Base-by-base conservation (phyloP, 139 green algal genomes). In the Deuterostichococcus epilithicus region DNA sequence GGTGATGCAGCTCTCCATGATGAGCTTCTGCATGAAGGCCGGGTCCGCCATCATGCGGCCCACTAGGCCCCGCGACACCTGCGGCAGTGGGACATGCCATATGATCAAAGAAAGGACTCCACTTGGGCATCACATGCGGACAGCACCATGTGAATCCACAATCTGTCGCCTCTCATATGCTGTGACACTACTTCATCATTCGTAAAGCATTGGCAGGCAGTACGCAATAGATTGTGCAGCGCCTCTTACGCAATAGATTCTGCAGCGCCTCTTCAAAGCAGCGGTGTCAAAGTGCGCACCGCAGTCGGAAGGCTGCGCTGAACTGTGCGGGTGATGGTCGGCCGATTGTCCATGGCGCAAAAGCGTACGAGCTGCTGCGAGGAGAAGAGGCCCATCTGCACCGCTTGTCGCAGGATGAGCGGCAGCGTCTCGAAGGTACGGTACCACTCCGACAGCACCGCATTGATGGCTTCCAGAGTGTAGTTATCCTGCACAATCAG, bases 41-140 rank as follows among this genome's bases (percentile, higher is more conserved):
- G 96, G 95, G 84, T 99, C 96, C 15, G 92, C 96, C 94, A 99
- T 98, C 10, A 97, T 76, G 52, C 95, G 88, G 52, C 96, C 96
- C 47, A 99, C 90, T 76, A 99, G 94, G 45, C 90, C 90, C 18
- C 94, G 88, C 0, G 91, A 91, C 33, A 90, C 79, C 86, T 94
- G 85, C 76, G 79, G 26, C 1, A 23, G 30, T 34, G 66, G 33
- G 13, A 42, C 10, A 37, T 42, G 25, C 33, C 30, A 4, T 66
- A 3, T 3, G 26, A 23, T 2, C 26, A 2, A 3, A 66, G 58
- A 23, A 66, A 26, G 25, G 3, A 66, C 58, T 66, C 25, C 58
- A 66, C 1, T 32, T 23, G 58, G 28, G 2, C 58, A 66, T 3
- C 58, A 66, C 26, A 66, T 66, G 25, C 8, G 63, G 18, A 70